These are phyloP conservation scores for Pueraria montana DNA, from an alignment of 306 rosid species.

Conservation along the genomic window DNA sequence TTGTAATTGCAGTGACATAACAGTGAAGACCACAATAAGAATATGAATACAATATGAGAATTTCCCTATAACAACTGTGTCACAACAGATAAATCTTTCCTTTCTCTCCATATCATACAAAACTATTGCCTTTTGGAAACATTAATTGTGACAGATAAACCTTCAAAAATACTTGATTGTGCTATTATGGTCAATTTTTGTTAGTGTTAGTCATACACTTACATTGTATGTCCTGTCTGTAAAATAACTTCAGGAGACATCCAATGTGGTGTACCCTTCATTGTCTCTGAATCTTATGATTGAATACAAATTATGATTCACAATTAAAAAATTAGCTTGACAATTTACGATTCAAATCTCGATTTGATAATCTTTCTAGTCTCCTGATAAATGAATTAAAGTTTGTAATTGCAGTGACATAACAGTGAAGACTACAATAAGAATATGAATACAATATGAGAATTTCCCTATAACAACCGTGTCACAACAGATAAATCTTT, in stretches of 20 bases:
- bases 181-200: not conserved
- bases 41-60: not conserved
- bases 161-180: constrained; percentile 22
- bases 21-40: not conserved
- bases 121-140: not conserved
- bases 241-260: constrained; percentile 99
- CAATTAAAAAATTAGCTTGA: not conserved
- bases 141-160: constrained; percentile 24
- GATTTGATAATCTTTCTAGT: not conserved
- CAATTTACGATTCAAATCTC: not conserved
- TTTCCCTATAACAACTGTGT: constrained; percentile 24
- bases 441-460: not conserved
- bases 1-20: not conserved
- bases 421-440: not conserved
- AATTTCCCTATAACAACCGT: constrained; percentile 27
- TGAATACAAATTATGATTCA: not conserved
- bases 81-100: constrained; percentile 17
- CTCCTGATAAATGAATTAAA: not conserved
- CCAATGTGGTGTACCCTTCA: constrained; percentile 97
- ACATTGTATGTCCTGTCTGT: constrained; percentile 98
- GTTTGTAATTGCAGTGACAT: not conserved
- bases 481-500: constrained; percentile 18
- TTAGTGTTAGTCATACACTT: constrained; percentile 49
- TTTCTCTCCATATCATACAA: not conserved
- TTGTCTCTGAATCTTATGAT: not conserved